These are phyloP conservation scores for Hanseniaspora mollemarum DNA, from an alignment of 805 yeast genomes.

Conservation along the genomic window DNA sequence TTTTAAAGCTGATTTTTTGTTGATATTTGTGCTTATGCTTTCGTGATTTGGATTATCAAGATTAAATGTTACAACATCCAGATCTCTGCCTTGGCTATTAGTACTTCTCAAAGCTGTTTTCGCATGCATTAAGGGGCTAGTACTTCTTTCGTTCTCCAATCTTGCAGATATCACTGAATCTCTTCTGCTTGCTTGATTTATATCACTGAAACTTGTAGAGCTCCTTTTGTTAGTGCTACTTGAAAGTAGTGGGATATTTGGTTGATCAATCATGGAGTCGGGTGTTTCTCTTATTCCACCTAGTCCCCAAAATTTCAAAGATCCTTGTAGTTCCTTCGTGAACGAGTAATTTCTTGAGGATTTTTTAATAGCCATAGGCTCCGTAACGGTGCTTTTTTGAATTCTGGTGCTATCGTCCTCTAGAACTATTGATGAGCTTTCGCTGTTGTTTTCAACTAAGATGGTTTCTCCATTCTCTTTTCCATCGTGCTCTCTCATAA, in stretches of 20 bases:
- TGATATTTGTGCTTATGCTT: neutral
- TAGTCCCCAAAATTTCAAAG: slow-evolving; percentile 25
- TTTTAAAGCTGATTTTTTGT: neutral
- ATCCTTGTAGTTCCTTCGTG: slow-evolving; percentile 24
- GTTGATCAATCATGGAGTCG: slow-evolving; percentile 1
- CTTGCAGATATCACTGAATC: neutral
- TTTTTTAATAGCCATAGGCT: slow-evolving; percentile 19
- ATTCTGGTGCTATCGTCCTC: neutral
- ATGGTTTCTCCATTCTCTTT: neutral
- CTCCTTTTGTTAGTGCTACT: neutral
- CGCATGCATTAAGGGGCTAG: neutral
- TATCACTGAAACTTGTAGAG: neutral
- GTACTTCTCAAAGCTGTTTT: neutral
- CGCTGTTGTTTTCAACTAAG: neutral
- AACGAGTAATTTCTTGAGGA: slow-evolving; percentile 21
- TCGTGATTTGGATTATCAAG: slow-evolving; percentile 1
- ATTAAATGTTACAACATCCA: slow-evolving; percentile 3
- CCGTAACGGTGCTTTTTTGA: slow-evolving; percentile 1
- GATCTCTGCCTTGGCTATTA: neutral
- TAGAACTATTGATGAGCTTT: neutral
- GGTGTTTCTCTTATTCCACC: slow-evolving; percentile 20
- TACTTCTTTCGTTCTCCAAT: neutral
- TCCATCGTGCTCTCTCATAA: slow-evolving; percentile 1
- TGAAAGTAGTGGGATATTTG: neutral
- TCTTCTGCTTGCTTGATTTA: neutral